Base-by-base conservation (phyloP, 805 yeast genomes). In the Wickerhamomyces ciferrii region DNA sequence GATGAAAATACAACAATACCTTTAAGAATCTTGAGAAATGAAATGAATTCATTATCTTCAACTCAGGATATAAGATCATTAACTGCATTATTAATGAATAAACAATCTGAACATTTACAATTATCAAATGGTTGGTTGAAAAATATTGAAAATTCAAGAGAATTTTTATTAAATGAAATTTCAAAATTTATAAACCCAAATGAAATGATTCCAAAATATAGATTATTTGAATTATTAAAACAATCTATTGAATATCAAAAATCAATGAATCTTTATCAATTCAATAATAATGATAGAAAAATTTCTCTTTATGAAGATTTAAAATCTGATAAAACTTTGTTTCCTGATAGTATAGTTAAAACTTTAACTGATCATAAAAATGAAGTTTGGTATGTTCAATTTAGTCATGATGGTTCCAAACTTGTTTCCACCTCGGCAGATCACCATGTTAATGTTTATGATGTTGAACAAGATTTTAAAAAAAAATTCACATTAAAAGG, bases 371-470 rank as follows among this genome's bases (percentile, higher is more conserved):
- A 72, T 39, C 94, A 87, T 56, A 62, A 67, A 1, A 80, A 83
- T 58, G 96, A 91, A 61, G 92, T 88, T 13, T 91, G 97, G 97
- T 84, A 73, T 59, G 72, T 85, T 14, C 77, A 78, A 47, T 90
- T 87, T 59, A 84, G 94, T 6, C 86, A 89, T 41, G 75, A 78
- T 65, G 97, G 97, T 3, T 74, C 72, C 50, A 81, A 70, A 52
- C 67, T 91, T 36, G 95, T 88, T n/a, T 78, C 91, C 0, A 85
- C 91, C 0, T 81, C 94, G 8, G 74, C 79, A 15, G 95, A 88
- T 59, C 74, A 79, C 7, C 69, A 74, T 21, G 71, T 87, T 34
- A 66, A 79, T 29, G 70, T 90, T 13, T 89, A 87, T 67, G 84
- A 83, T 60, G 84, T 83, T 2, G 59, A 66, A 4, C 69, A 81